These are phyloP conservation scores for Rubia yunnanensis DNA, from an alignment of 257 asterid genomes.

Conservation along the genomic window DNA sequence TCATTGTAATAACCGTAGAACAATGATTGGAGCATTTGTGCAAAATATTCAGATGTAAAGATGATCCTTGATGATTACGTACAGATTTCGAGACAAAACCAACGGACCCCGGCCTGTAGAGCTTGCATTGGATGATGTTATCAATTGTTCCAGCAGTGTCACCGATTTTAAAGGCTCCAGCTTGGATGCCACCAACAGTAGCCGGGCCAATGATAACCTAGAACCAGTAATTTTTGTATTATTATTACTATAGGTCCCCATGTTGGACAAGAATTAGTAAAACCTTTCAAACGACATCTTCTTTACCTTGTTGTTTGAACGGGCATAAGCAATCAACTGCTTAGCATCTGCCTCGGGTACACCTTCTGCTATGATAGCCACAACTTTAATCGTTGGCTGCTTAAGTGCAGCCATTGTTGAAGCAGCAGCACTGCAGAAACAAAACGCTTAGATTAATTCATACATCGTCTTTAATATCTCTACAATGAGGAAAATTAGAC, in stretches of 20 bases:
- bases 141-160: constrained; percentile 99
- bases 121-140: constrained; percentile 84
- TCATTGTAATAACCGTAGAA: neutral
- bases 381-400: constrained; percentile 95
- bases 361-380: constrained; percentile 98
- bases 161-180: constrained; percentile 99
- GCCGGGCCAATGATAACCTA: constrained; percentile 98
- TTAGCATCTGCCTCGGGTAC: constrained; percentile 94
- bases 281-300: constrained; percentile 4
- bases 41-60: neutral
- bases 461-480: neutral
- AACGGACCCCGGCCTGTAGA: constrained; percentile 97
- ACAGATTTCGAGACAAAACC: constrained; percentile 99
- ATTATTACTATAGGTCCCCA: constrained; percentile 10
- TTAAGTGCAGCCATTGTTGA: constrained; percentile 94
- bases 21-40: neutral
- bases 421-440: constrained; percentile 87
- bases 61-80: constrained; percentile 21
- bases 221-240: constrained; percentile 1
- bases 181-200: constrained; percentile 98
- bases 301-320: constrained; percentile 85
- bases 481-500: constrained; percentile 14
- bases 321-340: constrained; percentile 94
- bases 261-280: neutral
- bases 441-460: constrained; percentile 8